Evolutionary conservation across 108 stramenopile genomes (phyloP).

Genomic region (Cyclotella distinguenda): DNA sequence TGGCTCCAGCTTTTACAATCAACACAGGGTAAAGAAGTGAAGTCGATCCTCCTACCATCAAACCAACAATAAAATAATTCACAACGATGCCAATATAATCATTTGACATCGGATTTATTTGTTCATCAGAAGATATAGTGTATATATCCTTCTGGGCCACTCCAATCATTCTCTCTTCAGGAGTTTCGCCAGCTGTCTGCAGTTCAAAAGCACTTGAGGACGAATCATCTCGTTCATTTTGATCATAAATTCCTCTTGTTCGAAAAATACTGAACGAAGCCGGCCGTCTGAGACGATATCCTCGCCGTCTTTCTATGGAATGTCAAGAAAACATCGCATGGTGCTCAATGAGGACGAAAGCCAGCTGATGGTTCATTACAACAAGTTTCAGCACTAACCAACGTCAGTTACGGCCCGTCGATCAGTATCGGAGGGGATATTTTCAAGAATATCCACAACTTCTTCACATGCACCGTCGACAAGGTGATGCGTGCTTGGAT

Average conservation of each 20-base stretch:
- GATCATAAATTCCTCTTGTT: neutral
- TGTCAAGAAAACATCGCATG: no score
- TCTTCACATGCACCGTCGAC: constrained; percentile 30
- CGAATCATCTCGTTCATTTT: neutral
- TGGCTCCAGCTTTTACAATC: constrained; percentile 41
- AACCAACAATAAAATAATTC: constrained; percentile 51
- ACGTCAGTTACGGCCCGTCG: constrained; percentile 16
- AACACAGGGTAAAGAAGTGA: constrained; percentile 47
- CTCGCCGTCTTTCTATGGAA: constrained; percentile 3
- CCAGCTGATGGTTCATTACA: no score
- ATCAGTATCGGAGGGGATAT: constrained; percentile 41
- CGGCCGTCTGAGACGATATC: constrained; percentile 18
- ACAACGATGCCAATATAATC: constrained; percentile 43
- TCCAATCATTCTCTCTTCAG: constrained; percentile 16
- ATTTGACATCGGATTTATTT: constrained; percentile 41
- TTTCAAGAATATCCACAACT: constrained; percentile 39
- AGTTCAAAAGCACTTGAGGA: neutral
- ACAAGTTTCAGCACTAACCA: neutral
- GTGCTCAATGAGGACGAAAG: no score
- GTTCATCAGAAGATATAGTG: constrained; percentile 30
- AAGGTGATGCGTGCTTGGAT: constrained; percentile 27
- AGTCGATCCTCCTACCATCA: constrained; percentile 46
- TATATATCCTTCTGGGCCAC: constrained; percentile 25
- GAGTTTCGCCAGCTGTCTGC: constrained; percentile 14
- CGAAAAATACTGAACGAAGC: constrained; percentile 35